phyloP scores from a whole-genome alignment of 345 rosid genomes.

The Linum usitatissimum region DNA sequence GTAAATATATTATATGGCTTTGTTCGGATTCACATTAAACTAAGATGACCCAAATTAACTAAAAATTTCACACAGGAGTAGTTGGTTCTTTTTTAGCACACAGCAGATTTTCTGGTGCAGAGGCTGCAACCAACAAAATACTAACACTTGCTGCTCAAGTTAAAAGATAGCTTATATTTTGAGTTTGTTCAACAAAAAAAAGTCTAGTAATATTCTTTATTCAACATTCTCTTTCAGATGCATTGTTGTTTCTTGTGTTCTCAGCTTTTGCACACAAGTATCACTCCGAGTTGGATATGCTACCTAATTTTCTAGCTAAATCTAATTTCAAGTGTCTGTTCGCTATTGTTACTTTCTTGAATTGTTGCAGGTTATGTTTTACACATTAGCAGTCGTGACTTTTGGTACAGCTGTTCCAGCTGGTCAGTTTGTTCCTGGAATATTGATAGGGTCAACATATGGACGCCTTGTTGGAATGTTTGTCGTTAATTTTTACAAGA shows the following conservation, averaged over 20 bases:
- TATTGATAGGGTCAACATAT: conserved; percentile 96
- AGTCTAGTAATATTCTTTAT: not conserved
- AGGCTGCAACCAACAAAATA: no score
- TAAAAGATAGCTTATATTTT: not conserved
- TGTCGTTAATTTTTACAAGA: conserved; percentile 79
- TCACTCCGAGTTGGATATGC: not conserved
- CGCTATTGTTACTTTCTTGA: not conserved
- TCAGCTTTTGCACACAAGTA: not conserved
- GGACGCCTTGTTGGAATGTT: conserved; percentile 98
- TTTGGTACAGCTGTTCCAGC: conserved; percentile 98
- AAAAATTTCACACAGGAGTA: no score
- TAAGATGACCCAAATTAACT: no score
- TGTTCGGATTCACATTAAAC: no score
- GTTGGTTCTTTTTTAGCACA: no score
- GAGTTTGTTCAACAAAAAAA: not conserved
- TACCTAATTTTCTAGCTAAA: not conserved
- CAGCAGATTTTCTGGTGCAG: no score
- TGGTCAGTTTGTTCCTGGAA: conserved; percentile 98
- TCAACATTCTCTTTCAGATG: not conserved
- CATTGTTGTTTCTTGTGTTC: not conserved
- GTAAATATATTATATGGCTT: no score
- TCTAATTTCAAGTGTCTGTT: not conserved
- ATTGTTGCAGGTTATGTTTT: conserved; percentile 80
- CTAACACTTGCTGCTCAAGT: no score
- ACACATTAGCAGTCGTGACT: conserved; percentile 78